phyloP scores from a whole-genome alignment of 768 basidiomycete species.

The Auriscalpium microsporum region DNA sequence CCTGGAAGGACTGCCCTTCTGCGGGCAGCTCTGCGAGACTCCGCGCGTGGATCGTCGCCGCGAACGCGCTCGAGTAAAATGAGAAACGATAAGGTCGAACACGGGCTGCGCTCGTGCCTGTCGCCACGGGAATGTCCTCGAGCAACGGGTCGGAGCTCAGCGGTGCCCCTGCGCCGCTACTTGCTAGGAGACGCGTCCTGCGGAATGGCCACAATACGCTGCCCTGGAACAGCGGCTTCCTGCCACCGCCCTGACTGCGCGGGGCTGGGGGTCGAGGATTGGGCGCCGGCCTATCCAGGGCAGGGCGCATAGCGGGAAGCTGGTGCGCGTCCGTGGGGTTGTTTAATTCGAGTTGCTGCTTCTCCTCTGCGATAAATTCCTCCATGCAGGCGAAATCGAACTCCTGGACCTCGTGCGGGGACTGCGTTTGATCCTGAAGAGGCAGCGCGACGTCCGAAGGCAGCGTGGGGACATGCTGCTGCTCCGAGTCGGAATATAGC shows the following conservation, averaged over 20 bases:
- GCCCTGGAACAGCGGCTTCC: slow-evolving; percentile 84
- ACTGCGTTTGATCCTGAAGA: too few relatives aligned
- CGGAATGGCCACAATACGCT: slow-evolving; percentile 35
- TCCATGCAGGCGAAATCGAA: slow-evolving; percentile 79
- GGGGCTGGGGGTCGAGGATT: slow-evolving; percentile 75
- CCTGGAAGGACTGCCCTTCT: slow-evolving; percentile 87
- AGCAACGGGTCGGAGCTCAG: slow-evolving; percentile 13
- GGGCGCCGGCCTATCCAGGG: slow-evolving; percentile 49
- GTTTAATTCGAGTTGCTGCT: slow-evolving; percentile 49
- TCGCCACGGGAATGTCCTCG: slow-evolving; percentile 36
- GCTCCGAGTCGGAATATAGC: too few relatives aligned
- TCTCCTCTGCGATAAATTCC: slow-evolving; percentile 64
- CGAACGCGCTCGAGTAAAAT: slow-evolving; percentile 93
- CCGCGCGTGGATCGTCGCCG: slow-evolving; percentile 91
- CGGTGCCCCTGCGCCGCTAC: slow-evolving; percentile 18
- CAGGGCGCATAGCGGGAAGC: slow-evolving; percentile 42
- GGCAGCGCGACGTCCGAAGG: too few relatives aligned
- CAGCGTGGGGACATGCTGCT: too few relatives aligned
- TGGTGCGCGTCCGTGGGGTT: slow-evolving; percentile 26
- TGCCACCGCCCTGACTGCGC: slow-evolving; percentile 56
- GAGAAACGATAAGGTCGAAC: slow-evolving; percentile 89
- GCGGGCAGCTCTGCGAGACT: slow-evolving; percentile 90
- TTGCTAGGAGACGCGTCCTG: slow-evolving; percentile 37
- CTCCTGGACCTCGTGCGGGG: slow-evolving; percentile 29
- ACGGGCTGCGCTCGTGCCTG: slow-evolving; percentile 10